Evolutionary conservation across 1,284 basidiomycete species (phyloP), one percentile per base, ranked within the genome.

Genomic region (Rhodotorula sp.): DNA sequence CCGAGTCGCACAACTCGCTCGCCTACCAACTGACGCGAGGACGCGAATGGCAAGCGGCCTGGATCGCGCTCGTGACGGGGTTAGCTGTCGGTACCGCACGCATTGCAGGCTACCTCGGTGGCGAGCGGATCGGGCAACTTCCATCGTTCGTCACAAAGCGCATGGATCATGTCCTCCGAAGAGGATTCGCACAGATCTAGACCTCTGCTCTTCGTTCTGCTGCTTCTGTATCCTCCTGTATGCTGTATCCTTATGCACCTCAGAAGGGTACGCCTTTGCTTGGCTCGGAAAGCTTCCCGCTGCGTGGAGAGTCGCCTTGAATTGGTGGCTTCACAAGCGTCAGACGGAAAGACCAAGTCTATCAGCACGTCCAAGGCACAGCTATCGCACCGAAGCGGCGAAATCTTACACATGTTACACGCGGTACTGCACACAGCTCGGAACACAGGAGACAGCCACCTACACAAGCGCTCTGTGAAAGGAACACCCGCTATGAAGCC

Each of bases 1-100:
- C 33, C 53, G 57, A 53, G 26, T 42, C 37, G 37, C 44, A 60
- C 48, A 62, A 29, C 22, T 46, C 62, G 1, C 6, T 4, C n/a
- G 17, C 22, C 3, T 33, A 53, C 14, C 56, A 18, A 45, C 22
- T 64, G 24, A 62, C 44, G 48, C 20, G 55, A 1, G 51, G 65
- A 18, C 60, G 67, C n/a, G 66, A 66, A 37, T 75, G 74, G 74
- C 69, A 72, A 26, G 70, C 63, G 2, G 67, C 57, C 6, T 71
- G 68, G 66, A 44, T 56, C 4, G 62, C 59, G 4, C 37, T 67
- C 2, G 58, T 73, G 0, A 48, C 54, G 2, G 65, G 66, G 0
- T 45, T 75, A 10, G 64, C 62, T 6, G 44, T 71, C 2, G 74
- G 74, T 7, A 45, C 70, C 26, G 71, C 60, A 7, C 61, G 74